These are phyloP conservation scores for Colletotrichum lini DNA, from an alignment of 2,329 filamentous ascomycete genomes.

Conservation along the genomic window DNA sequence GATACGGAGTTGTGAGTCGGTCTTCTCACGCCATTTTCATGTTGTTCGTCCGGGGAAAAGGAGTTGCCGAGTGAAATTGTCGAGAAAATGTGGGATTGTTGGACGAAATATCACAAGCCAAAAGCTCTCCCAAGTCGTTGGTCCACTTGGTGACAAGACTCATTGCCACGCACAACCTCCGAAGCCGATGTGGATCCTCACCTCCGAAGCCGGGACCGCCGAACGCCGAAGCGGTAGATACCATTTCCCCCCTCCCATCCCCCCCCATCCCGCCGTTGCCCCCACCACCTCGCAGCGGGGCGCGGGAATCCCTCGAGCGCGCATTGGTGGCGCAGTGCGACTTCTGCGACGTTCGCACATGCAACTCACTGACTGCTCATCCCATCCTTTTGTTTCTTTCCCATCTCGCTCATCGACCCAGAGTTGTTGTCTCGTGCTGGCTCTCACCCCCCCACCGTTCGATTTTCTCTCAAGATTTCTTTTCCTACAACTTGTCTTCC, in stretches of 20 bases:
- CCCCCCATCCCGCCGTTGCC: no score
- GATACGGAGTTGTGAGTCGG: no score
- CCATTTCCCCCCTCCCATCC: not conserved
- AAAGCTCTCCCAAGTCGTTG: not conserved
- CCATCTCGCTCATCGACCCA: not conserved
- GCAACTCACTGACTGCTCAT: not conserved
- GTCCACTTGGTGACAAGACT: not conserved
- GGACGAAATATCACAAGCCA: no score
- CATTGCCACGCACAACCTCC: not conserved
- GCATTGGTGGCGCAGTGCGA: not conserved
- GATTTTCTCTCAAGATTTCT: not conserved
- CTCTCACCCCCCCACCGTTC: no score
- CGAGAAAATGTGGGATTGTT: no score
- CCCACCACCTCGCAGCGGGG: not conserved
- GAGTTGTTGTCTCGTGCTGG: not conserved
- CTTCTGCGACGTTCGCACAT: constrained; percentile 7
- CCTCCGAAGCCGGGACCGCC: constrained; percentile 17
- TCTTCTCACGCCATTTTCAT: no score
- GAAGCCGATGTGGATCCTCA: not conserved
- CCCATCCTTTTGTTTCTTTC: not conserved
- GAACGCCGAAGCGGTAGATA: constrained; percentile 33
- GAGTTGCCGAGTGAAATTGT: not conserved
- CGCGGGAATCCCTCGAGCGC: not conserved
- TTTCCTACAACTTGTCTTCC: not conserved
- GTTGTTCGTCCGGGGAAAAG: not conserved